These are phyloP conservation scores for Corniculantispora saksenae DNA, from an alignment of 2,329 filamentous ascomycete species.

Conservation along the genomic window DNA sequence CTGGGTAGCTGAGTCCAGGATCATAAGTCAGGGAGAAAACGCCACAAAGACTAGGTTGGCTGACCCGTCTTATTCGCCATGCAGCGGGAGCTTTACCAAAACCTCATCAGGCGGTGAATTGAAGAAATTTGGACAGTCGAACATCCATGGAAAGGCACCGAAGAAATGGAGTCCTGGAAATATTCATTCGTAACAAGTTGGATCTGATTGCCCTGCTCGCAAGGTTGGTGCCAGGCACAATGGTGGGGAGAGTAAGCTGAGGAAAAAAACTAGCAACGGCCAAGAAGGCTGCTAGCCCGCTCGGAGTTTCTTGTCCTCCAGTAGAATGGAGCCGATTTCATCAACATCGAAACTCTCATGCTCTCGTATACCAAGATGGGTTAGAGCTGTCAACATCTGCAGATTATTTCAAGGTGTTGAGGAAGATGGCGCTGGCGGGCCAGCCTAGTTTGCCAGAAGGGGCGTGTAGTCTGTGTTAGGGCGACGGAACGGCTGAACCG, in stretches of 20 bases:
- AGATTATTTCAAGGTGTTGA: not conserved
- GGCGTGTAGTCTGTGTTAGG: not conserved
- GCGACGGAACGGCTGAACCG: not conserved
- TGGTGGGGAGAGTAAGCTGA: constrained; percentile 12
- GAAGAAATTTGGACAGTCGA: not conserved
- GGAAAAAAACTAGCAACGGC: constrained; percentile 9
- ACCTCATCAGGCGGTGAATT: not conserved
- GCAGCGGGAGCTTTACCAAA: not conserved
- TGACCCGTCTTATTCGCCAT: constrained; percentile 6
- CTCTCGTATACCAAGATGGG: constrained; percentile 6
- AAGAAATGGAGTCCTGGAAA: not conserved
- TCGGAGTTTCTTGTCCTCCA: not conserved
- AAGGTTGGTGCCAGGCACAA: not conserved
- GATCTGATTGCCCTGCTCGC: not conserved
- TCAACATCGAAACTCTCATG: not conserved
- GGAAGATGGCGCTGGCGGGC: not conserved
- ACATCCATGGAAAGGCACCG: not conserved
- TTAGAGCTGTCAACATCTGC: not conserved
- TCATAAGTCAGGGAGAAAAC: constrained; percentile 8
- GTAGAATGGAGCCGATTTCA: not conserved
- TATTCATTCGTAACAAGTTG: not conserved
- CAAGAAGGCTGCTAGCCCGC: not conserved
- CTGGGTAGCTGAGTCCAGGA: not conserved
- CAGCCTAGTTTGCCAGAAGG: not conserved
- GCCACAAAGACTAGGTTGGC: constrained; percentile 7